Conservation (phyloP, 805 yeast genomes). For the Pichia phayaonensis region DNA sequence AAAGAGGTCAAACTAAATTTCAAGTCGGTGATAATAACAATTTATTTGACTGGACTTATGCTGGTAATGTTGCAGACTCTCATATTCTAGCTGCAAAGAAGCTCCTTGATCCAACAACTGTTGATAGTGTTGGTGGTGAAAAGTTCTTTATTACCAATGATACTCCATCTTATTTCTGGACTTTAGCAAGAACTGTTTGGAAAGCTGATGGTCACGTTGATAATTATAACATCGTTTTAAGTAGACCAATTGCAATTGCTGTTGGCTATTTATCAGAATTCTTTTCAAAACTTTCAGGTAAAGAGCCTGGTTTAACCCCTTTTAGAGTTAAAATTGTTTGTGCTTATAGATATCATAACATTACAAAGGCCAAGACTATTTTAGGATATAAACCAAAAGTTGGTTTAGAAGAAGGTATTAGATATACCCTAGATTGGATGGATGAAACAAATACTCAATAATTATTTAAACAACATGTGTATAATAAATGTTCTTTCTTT, state of each 20-base stretch:
- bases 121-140: slow-evolving; percentile 64
- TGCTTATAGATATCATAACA: slow-evolving; percentile 90
- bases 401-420: slow-evolving; percentile 71
- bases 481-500: not conserved
- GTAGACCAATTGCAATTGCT: slow-evolving; percentile 66
- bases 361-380: slow-evolving; percentile 70
- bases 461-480: not conserved
- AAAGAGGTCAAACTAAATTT: slow-evolving; percentile 78
- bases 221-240: slow-evolving; percentile 56
- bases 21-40: slow-evolving; percentile 94
- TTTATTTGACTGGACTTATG: slow-evolving; percentile 94
- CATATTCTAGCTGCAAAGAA: slow-evolving; percentile 88
- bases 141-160: slow-evolving; percentile 89
- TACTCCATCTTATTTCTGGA: slow-evolving; percentile 94
- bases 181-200: slow-evolving; percentile 94
- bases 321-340: slow-evolving; percentile 90
- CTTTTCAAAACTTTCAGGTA: slow-evolving; percentile 60
- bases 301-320: slow-evolving; percentile 92
- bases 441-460: slow-evolving; percentile 43
- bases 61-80: slow-evolving; percentile 96
- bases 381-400: slow-evolving; percentile 80
- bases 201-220: slow-evolving; percentile 89
- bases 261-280: slow-evolving; percentile 79
- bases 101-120: slow-evolving; percentile 41
- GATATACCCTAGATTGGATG: slow-evolving; percentile 79